Percentiles rank a stretch among this genome's conserved stretches.
Conservation (phyloP, 2,329 filamentous ascomycete genomes). For the Alternaria brassicae region DNA sequence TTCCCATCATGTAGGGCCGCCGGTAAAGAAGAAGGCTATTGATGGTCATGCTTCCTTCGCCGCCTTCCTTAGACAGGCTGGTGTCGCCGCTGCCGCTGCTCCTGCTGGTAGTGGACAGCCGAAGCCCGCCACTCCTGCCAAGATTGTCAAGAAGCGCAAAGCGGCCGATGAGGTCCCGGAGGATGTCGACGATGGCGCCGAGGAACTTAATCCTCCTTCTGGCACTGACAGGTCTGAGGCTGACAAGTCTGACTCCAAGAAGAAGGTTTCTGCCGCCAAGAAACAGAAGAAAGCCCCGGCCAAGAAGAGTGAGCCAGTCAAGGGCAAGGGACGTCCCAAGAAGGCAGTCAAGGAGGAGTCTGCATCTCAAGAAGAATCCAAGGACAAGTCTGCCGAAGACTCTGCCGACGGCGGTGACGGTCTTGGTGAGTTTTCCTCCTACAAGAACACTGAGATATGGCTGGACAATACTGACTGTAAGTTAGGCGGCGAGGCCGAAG, state of each 20-base stretch:
- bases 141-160: conserved; percentile 34
- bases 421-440: conserved; percentile 24
- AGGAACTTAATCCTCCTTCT: conserved; percentile 36
- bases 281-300: conserved; percentile 17
- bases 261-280: conserved; percentile 23
- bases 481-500: conserved; percentile 7
- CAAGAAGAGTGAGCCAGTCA: background rate
- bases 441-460: conserved; percentile 15
- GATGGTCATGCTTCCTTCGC: conserved; percentile 35
- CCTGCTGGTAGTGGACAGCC: conserved; percentile 7
- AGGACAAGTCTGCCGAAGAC: conserved; percentile 1
- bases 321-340: conserved; percentile 17
- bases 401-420: conserved; percentile 26
- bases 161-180: conserved; percentile 14
- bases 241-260: conserved; percentile 10
- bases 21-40: conserved; percentile 40
- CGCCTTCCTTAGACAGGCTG: conserved; percentile 26
- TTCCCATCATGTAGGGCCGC: conserved; percentile 19
- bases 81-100: background rate
- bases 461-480: conserved; percentile 20
- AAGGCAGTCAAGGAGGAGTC: conserved; percentile 32
- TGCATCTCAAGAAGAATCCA: conserved; percentile 11
- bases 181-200: background rate
- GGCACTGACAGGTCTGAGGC: conserved; percentile 12
- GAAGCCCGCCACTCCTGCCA: conserved; percentile 8